A percentile compares a stretch with the other conserved stretches of the same genome.
Evolutionary conservation across 2,329 filamentous ascomycete genomes (phyloP).

Genomic region (Leptosphaerulina australis): DNA sequence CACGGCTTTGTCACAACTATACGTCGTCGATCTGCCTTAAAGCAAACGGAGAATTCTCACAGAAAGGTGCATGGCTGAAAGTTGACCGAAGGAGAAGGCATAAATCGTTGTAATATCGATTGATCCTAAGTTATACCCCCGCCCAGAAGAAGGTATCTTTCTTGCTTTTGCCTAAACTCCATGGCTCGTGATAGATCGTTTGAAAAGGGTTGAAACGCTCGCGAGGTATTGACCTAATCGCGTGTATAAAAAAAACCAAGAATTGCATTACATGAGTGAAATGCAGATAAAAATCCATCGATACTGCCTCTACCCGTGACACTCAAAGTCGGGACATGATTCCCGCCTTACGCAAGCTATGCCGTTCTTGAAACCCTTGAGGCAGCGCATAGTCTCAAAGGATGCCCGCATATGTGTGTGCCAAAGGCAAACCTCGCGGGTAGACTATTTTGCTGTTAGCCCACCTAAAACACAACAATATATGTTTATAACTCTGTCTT

Average conservation of each 20-base stretch:
- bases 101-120: constrained; percentile 8
- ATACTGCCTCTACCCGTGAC: too few species aligned
- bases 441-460: constrained; percentile 1
- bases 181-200: constrained; percentile 8
- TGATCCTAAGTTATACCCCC: constrained; percentile 6
- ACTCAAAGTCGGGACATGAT: too few species aligned
- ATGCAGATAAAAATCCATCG: too few species aligned
- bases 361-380: not conserved
- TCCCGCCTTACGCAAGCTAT: too few species aligned
- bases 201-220: not conserved
- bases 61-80: not conserved
- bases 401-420: not conserved
- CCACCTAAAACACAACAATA: not conserved
- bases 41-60: too few species aligned
- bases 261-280: too few species aligned
- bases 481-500: constrained; percentile 42
- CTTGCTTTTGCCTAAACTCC: constrained; percentile 25
- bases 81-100: not conserved
- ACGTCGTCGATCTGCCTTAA: too few species aligned
- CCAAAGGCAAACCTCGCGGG: not conserved
- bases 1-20: too few species aligned
- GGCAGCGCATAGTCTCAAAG: not conserved
- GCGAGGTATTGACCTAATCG: not conserved
- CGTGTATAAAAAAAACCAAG: not conserved
- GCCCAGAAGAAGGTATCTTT: constrained; percentile 6